Conservation (phyloP, 2,329 filamentous ascomycete genomes). For the Diaporthe vaccinii region DNA sequence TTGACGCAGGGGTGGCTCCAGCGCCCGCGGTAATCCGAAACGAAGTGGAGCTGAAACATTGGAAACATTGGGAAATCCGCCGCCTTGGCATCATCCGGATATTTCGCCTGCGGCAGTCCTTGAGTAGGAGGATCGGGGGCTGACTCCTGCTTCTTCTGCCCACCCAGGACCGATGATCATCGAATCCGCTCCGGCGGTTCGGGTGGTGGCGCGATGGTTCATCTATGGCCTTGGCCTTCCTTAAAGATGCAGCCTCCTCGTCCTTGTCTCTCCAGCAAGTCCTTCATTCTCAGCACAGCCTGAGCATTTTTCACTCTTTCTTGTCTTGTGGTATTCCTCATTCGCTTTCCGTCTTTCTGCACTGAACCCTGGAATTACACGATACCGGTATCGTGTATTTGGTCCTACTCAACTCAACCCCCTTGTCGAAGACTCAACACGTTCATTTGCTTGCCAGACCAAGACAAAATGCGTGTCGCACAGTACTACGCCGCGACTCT, state of each 20-base stretch:
- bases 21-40: constrained; percentile 12
- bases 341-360: constrained; percentile 23
- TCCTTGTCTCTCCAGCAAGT: background rate
- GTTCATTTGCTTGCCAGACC: constrained; percentile 18
- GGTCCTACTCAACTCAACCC: constrained; percentile 1
- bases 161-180: constrained; percentile 17
- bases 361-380: constrained; percentile 25
- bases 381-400: constrained; percentile 32
- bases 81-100: constrained; percentile 30
- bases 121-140: constrained; percentile 10
- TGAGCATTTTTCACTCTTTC: constrained; percentile 17
- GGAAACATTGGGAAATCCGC: constrained; percentile 24
- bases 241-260: constrained; percentile 8
- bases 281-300: constrained; percentile 6
- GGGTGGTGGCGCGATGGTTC: background rate
- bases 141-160: constrained; percentile 13
- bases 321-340: constrained; percentile 22
- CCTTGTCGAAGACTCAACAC: constrained; percentile 4
- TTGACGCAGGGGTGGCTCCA: constrained; percentile 30
- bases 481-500: constrained; percentile 39
- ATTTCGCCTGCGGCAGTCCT: constrained; percentile 17
- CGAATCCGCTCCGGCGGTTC: constrained; percentile 6
- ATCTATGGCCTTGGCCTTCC: constrained; percentile 3
- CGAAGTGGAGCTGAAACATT: constrained; percentile 28
- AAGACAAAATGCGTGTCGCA: constrained; percentile 31